Evolutionary conservation across 78 protist species (phyloP).

Genomic region (Protostelium mycophagum): DNA sequence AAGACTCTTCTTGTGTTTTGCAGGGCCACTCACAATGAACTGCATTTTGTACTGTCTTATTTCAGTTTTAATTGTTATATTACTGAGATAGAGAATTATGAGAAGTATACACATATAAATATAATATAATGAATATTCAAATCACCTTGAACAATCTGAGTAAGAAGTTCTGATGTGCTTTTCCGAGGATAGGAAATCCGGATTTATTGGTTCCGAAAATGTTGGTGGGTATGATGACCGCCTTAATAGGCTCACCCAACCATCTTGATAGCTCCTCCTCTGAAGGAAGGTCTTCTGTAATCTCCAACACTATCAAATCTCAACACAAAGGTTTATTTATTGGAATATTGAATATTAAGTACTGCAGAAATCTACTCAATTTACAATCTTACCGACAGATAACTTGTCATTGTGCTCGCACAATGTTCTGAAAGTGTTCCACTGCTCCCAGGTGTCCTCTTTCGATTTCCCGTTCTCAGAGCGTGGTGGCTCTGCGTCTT

Average conservation of each 20-base stretch:
- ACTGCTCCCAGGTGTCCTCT: constrained; percentile 60
- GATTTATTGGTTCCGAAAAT: constrained; percentile 56
- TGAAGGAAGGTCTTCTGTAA: constrained; percentile 42
- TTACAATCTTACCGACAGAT: constrained; percentile 20
- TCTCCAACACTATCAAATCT: constrained; percentile 55
- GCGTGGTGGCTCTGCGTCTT: not conserved
- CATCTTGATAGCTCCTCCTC: constrained; percentile 41
- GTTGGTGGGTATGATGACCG: constrained; percentile 61
- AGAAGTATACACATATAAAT: not conserved
- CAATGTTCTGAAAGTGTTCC: constrained; percentile 60
- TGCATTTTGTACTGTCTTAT: constrained; percentile 17
- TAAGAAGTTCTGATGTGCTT: constrained; percentile 65
- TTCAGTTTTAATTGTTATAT: not conserved
- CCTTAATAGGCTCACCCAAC: constrained; percentile 76
- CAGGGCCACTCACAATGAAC: constrained; percentile 14
- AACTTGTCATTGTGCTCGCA: constrained; percentile 42
- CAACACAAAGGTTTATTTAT: no score
- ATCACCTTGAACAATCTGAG: constrained; percentile 12
- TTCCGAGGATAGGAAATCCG: constrained; percentile 77
- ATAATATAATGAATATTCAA: no score
- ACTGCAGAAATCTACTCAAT: no score
- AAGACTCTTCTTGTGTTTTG: not conserved
- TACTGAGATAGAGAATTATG: not conserved
- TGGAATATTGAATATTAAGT: no score
- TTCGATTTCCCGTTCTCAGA: no score